phyloP scores from a whole-genome alignment of 225 moss, liverwort and hornwort genomes.

The Neckera pumila region DNA sequence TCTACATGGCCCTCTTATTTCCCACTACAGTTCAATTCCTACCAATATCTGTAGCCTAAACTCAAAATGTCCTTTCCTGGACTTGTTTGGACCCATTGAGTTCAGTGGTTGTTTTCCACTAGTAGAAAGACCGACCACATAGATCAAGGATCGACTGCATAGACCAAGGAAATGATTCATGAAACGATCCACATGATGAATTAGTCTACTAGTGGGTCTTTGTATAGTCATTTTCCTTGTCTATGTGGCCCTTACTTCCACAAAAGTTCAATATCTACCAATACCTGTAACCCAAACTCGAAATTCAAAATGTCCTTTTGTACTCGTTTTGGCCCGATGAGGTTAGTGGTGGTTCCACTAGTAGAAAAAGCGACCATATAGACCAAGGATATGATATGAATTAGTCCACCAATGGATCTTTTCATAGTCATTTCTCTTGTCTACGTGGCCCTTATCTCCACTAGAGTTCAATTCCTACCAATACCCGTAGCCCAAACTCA shows the following conservation, averaged over 20 bases:
- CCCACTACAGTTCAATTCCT: too few relatives aligned
- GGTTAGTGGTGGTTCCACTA: neutral
- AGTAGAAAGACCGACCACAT: too few relatives aligned
- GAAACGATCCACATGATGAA: neutral
- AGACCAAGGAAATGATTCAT: neutral
- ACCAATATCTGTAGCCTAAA: too few relatives aligned
- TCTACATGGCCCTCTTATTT: too few relatives aligned
- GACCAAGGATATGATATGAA: neutral
- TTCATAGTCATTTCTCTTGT: neutral
- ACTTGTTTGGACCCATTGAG: too few relatives aligned
- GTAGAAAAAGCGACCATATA: neutral
- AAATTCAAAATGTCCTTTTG: neutral
- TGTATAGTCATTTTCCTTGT: neutral
- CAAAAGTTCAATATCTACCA: neutral
- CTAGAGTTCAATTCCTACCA: neutral
- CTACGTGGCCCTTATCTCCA: neutral
- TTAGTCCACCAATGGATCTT: neutral
- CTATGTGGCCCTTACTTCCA: rapidly evolving
- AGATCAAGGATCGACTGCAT: too few relatives aligned
- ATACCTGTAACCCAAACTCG: too few relatives aligned
- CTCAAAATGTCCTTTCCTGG: too few relatives aligned
- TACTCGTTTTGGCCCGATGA: neutral
- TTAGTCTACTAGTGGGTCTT: rapidly evolving
- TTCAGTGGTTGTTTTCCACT: too few relatives aligned
- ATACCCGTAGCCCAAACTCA: rapidly evolving